phyloP scores from a whole-genome alignment of 345 rosid genomes.

The Gossypium bickii region DNA sequence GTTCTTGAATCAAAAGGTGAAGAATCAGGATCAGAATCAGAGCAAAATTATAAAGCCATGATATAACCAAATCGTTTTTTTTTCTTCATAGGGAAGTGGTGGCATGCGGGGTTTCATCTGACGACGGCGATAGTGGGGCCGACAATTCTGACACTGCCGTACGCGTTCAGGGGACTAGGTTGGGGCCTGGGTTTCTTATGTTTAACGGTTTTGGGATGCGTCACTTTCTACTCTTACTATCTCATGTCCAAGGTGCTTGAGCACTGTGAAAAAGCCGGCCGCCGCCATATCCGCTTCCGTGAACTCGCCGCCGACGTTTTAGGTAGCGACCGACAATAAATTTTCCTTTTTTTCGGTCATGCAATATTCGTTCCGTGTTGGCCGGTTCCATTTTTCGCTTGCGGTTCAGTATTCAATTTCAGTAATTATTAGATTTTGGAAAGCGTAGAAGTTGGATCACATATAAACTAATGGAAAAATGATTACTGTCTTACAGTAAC shows the following conservation, averaged over 20 bases:
- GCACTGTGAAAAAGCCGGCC: conserved; percentile 83
- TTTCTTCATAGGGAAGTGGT: conserved; percentile 60
- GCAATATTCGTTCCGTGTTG: not conserved
- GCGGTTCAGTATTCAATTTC: not conserved
- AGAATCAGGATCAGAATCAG: not conserved
- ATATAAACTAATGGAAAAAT: not conserved
- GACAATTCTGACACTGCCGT: conserved; percentile 79
- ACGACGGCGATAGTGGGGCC: conserved; percentile 99
- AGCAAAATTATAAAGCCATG: not conserved
- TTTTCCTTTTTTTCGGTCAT: not conserved
- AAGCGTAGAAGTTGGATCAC: conserved; percentile 1
- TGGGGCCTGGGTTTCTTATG: conserved; percentile 73
- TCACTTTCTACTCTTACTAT: conserved; percentile 77
- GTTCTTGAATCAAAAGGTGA: conserved; percentile 92
- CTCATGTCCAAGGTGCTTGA: conserved; percentile 83
- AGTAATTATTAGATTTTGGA: not conserved
- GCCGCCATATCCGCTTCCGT: conserved; percentile 94
- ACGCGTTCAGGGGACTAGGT: conserved; percentile 79
- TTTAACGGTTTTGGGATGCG: conserved; percentile 73
- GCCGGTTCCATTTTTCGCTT: too few species aligned
- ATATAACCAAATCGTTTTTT: not conserved
- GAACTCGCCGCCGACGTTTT: conserved; percentile 95
- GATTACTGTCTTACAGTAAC: not conserved
- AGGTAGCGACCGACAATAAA: conserved; percentile 30
- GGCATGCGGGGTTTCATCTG: conserved; percentile 96